These are phyloP conservation scores for Cutaneotrichosporon sp. DNA, from an alignment of 1,284 basidiomycete genomes.

Conservation along the genomic window DNA sequence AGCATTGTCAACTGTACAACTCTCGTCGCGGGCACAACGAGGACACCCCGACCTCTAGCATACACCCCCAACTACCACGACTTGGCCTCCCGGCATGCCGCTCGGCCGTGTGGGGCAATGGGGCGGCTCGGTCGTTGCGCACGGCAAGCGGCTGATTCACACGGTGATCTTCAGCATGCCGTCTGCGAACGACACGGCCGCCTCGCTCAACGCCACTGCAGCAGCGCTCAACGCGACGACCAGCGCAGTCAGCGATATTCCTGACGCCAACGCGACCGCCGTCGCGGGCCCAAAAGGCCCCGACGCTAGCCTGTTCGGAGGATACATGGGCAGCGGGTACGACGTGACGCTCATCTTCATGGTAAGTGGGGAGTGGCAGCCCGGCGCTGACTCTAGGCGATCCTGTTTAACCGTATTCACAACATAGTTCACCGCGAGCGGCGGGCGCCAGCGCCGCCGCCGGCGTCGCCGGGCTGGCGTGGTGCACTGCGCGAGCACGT, in stretches of 20 bases:
- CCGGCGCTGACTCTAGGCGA: constrained; percentile 25
- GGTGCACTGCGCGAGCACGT: constrained; percentile 2
- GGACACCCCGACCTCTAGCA: no score
- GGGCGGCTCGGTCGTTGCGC: constrained; percentile 19
- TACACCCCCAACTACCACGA: background rate
- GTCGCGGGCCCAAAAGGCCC: background rate
- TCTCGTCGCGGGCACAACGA: no score
- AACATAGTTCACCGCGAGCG: constrained; percentile 42
- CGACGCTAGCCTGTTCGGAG: background rate
- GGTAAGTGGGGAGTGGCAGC: constrained; percentile 23
- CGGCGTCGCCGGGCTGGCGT: constrained; percentile 20
- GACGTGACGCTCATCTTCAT: constrained; percentile 40
- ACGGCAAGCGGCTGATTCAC: constrained; percentile 33
- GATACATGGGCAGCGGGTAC: constrained; percentile 40
- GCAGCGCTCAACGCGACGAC: constrained; percentile 60
- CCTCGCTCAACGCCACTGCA: constrained; percentile 56
- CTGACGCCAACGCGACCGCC: background rate
- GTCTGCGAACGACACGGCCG: constrained; percentile 15
- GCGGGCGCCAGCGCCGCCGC: constrained; percentile 25
- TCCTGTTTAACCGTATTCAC: constrained; percentile 45
- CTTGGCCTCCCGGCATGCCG: constrained; percentile 18
- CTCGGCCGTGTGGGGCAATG: constrained; percentile 44
- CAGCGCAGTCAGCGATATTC: background rate
- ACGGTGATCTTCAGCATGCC: constrained; percentile 39
- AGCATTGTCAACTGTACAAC: no score